Percentiles rank a stretch among this genome's conserved stretches.
Evolutionary conservation across 2,329 filamentous ascomycete genomes (phyloP).

Genomic region (Paecilomyces sp.): DNA sequence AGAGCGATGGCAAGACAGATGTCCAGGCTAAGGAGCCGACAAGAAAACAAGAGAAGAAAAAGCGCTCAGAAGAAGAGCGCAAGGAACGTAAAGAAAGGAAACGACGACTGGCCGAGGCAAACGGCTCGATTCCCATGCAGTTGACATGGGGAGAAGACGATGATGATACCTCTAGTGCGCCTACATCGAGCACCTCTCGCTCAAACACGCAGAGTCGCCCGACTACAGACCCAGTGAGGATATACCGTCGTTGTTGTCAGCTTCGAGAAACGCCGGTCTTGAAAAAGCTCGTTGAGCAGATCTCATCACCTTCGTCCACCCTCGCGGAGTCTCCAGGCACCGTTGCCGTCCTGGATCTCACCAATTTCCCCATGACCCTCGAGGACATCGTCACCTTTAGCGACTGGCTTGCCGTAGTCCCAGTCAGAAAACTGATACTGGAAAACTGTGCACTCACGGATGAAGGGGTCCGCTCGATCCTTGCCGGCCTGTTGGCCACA

Average conservation of each 20-base stretch:
- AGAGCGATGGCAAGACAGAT: constrained; percentile 21
- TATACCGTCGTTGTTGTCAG: constrained; percentile 92
- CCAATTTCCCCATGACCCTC: constrained; percentile 74
- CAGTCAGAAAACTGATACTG: constrained; percentile 75
- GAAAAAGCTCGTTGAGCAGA: constrained; percentile 85
- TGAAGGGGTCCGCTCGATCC: constrained; percentile 75
- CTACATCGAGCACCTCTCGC: constrained; percentile 23
- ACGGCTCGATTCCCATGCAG: constrained; percentile 79
- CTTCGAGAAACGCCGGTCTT: constrained; percentile 86
- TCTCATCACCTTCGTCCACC: constrained; percentile 62
- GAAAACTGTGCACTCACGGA: constrained; percentile 84
- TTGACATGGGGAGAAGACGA: constrained; percentile 63
- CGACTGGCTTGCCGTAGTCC: constrained; percentile 90
- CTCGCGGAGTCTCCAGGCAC: constrained; percentile 61
- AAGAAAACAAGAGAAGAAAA: constrained; percentile 93
- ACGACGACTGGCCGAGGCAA: constrained; percentile 75
- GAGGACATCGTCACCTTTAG: constrained; percentile 80
- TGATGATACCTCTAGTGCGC: constrained; percentile 39
- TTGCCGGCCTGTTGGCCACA: constrained; percentile 77
- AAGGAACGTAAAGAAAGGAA: constrained; percentile 90
- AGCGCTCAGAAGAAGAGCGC: constrained; percentile 84
- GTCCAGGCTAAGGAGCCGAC: constrained; percentile 39
- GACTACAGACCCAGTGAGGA: constrained; percentile 83
- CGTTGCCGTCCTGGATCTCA: constrained; percentile 75
- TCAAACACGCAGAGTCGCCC: constrained; percentile 59